Evolutionary conservation across 2,329 filamentous ascomycete genomes (phyloP).

Genomic region (Fusarium sp.): DNA sequence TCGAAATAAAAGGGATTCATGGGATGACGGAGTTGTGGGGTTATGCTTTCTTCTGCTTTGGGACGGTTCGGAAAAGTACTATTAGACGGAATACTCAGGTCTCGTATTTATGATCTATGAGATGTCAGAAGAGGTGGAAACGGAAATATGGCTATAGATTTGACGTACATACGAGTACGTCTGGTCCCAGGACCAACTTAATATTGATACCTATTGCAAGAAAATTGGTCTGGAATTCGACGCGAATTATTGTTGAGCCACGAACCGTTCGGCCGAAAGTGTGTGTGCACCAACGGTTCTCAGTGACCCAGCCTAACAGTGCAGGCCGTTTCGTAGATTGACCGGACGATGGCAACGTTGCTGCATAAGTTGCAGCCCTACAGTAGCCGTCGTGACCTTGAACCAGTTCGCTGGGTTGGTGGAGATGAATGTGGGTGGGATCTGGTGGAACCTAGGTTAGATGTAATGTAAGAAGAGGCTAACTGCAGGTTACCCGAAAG

Average conservation of each 20-base stretch:
- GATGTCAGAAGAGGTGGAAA: slow-evolving; percentile 44
- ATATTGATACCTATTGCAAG: slow-evolving; percentile 37
- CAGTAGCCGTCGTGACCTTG: slow-evolving; percentile 43
- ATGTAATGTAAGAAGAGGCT: slow-evolving; percentile 34
- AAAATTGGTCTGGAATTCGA: not conserved
- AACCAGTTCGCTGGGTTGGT: slow-evolving; percentile 45
- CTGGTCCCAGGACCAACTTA: slow-evolving; percentile 41
- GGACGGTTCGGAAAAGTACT: slow-evolving; percentile 49
- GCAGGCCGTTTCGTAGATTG: slow-evolving; percentile 24
- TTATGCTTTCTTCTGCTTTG: slow-evolving; percentile 44
- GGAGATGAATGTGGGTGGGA: slow-evolving; percentile 44
- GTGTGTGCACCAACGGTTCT: slow-evolving; percentile 6
- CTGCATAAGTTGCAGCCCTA: slow-evolving; percentile 44
- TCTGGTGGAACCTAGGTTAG: slow-evolving; percentile 39
- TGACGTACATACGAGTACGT: slow-evolving; percentile 46
- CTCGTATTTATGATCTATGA: slow-evolving; percentile 38
- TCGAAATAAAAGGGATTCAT: slow-evolving; percentile 42
- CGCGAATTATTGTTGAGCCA: slow-evolving; percentile 12
- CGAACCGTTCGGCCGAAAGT: slow-evolving; percentile 1
- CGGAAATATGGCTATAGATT: slow-evolving; percentile 46
- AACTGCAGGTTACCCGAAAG: slow-evolving; percentile 26
- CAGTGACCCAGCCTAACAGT: slow-evolving; percentile 11
- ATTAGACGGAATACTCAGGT: slow-evolving; percentile 45
- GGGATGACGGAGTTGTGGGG: slow-evolving; percentile 43
- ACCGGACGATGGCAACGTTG: slow-evolving; percentile 14